Base-by-base conservation (phyloP, 148 eudicot species). In the Agrostemma githago region DNA sequence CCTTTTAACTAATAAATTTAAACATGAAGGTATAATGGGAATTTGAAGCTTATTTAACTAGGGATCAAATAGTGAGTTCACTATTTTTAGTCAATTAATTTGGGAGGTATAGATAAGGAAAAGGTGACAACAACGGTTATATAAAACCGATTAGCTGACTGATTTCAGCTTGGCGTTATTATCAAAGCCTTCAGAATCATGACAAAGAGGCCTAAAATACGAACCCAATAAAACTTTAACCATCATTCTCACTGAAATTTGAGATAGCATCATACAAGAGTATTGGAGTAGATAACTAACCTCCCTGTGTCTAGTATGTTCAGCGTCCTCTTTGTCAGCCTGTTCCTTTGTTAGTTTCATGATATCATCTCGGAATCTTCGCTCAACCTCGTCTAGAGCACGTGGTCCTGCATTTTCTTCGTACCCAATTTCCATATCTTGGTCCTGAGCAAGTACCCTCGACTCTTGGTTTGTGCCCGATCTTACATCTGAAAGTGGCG, bases 231-330 rank as follows among this genome's bases (percentile, higher is more conserved):
- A 4, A 26, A 26, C 34, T 26, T 26, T 26, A 26, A 16, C 5
- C 15, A 17, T 41, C 39, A n/a, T 46, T 14, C 6, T 11, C 34
- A 34, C 58, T 46, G 12, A 68, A 44, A 37, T 17, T 5, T 43
- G 53, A 71, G 46, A 20, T 21, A 15, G 61, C 14, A 38, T 11
- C 62, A 38, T 56, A 58, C 53, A 46, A 19, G 43, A 40, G 51
- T 46, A 8, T 46, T 5, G 51, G 10, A 6, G 8, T 6, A 46
- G 51, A 46, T 16, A 76, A 83, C 89, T 66, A 73, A 87, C 89
- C 92, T 88, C 88, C 78, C 78, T 83, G 78, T 88, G 92, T 74
- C 90, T 77, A 66, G 82, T 79, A 82, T 75, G 82, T 80, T 88
- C 92, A 68, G 85, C 84, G 77, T 86, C 87, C 75, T 86, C 92